Evolutionary conservation across 805 yeast species (phyloP), one percentile per base, ranked within the genome.

Genomic region (Metschnikowia amazonensis): DNA sequence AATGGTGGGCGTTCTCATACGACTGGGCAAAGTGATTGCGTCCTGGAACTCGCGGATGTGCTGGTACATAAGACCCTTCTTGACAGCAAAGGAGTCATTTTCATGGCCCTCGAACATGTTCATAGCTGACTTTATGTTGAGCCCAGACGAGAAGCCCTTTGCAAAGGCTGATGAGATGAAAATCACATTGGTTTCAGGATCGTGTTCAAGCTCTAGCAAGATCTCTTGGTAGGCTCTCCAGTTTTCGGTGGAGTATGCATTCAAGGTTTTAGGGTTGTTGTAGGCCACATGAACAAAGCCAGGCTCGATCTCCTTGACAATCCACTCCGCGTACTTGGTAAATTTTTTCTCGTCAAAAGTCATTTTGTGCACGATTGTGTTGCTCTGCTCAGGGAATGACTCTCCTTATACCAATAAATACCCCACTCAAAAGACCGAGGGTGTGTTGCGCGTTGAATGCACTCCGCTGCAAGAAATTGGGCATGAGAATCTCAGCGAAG

Each of bases 61-160:
- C 7, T 63, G 48, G 36, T 66, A 62, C 39, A 67, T 66, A 51
- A 39, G 52, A 43, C 46, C 68, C 47, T 45, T 62, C 43, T 42
- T 69, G 8, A 48, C 54, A 5, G 55, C 42, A 29, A 35, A 50
- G 5, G 53, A 21, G 48, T 44, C 37, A 11, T 49, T 46, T 8
- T 39, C 48, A 9, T 40, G 40, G 16, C 42, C 46, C 10, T 38
- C 39, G 25, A 50, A 25, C 20, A 52, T n/a, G 29, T 39, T 44
- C 42, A 46, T 30, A 1, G 51, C 56, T 5, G 59, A 63, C 50
- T 72, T 71, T 56, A 86, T 60, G 58, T 86, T 84, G 50, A 86
- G 69, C 0, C 95, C 95, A 3, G 87, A 70, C 23, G 81, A 69
- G 56, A 86, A 82, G 2, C 82, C 71, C 20, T 64, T 64, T 7